Evolutionary conservation across 371 early-diverging fungal species (phyloP), one percentile per base, ranked within the genome.

Genomic region (Funneliformis caledonium): DNA sequence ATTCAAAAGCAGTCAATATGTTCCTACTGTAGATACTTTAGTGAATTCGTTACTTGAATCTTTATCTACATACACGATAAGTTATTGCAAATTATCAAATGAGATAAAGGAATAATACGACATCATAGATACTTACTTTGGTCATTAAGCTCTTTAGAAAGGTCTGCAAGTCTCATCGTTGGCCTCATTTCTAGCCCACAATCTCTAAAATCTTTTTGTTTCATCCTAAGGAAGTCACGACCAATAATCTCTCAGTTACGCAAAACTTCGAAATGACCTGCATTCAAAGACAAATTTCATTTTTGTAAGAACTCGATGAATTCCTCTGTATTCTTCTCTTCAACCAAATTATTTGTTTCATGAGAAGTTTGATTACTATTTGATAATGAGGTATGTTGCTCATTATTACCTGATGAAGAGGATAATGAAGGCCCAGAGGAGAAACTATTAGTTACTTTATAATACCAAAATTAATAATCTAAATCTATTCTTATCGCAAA

Each of bases 11-110:
- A 14, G 56, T 74, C n/a, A 33, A 69, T 4, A 52, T 31, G 60
- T 56, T 74, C 16, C 74, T 48, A 26, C 56, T 74, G 74, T 74
- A 74, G 59, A 74, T 9, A 16, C 56, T 56, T 74, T 74, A 61
- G 26, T 61, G 56, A 74, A 74, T 74, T 74, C 59, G 8, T 74
- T 52, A 74, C 74, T 74, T 74, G 74, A 74, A 16, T 74, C 59
- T 74, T 74, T 59, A 56, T 60, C 74, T 74, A 74, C 19, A 74
- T 56, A 11, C 52, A 50, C 56, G 19, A 16, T 33, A 59, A 56
- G 52, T 59, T 31, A 56, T 52, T 11, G 52, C 9, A 74, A 74
- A 56, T 74, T 56, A 56, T 56, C 6, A 74, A 74, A 37, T 74
- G 50, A 70, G 70, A 74, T 74, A 74, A 74, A 74, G 33, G 9